phyloP scores from a whole-genome alignment of 169 alveolate genomes.

The Eimeria brunetti region DNA sequence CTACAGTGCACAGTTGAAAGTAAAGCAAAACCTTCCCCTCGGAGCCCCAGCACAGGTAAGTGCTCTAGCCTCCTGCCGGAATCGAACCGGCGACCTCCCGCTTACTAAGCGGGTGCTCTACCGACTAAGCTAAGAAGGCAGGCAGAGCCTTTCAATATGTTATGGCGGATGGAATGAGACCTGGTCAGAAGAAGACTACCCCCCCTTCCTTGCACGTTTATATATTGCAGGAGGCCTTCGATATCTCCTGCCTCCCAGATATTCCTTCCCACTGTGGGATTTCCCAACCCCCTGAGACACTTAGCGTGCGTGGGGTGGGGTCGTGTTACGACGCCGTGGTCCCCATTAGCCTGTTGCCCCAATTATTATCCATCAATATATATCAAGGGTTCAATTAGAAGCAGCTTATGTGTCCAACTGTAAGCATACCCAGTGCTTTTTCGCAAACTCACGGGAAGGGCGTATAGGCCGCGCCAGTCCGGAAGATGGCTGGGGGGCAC shows the following conservation, averaged over 20 bases:
- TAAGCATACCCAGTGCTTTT: neutral
- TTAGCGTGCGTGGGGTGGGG: neutral
- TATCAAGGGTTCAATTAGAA: neutral
- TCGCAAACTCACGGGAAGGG: neutral
- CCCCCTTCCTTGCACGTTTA: neutral
- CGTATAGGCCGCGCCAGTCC: neutral
- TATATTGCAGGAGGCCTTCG: neutral
- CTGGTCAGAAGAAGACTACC: neutral
- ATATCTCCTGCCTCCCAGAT: neutral
- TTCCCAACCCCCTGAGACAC: neutral
- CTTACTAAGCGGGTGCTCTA: slow-evolving; percentile 92
- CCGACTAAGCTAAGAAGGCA: slow-evolving; percentile 86
- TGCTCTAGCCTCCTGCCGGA: slow-evolving; percentile 91
- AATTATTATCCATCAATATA: neutral
- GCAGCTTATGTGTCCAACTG: neutral
- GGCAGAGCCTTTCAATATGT: neutral
- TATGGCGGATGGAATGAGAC: neutral
- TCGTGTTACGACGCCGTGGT: neutral
- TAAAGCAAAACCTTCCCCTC: no score
- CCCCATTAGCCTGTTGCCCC: neutral
- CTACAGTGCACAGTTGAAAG: no score
- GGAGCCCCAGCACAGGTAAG: no score
- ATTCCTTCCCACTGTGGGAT: neutral
- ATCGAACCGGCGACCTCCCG: slow-evolving; percentile 91
- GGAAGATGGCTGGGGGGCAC: neutral